Base-by-base conservation (phyloP, 805 yeast genomes). In the Saturnispora dispora region DNA sequence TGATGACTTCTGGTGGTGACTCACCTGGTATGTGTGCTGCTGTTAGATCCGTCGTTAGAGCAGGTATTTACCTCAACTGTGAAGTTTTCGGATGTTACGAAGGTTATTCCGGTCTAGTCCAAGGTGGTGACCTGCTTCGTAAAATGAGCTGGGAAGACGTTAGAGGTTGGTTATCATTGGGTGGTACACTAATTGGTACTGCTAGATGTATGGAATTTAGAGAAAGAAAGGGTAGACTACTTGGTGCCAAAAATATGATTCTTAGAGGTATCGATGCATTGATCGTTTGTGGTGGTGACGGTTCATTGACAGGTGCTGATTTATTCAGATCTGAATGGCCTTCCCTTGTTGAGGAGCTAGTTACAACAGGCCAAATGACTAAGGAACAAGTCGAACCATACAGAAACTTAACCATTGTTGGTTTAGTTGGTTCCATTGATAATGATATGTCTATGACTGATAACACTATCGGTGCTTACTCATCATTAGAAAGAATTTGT, bases 1-100 rank as follows among this genome's bases (percentile, higher is more conserved):
- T 93, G 47, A 89, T 93, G 91, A 93, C 98, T 5, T 88, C 96
- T 1, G 99, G 99, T 60, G 99, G 99, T 69, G 99, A 93, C 66
- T 86, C 98, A 49, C 99, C 95, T 30, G 99, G 99, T 62, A 93
- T 93, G 99, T 88, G 89, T 69, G 91, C 97, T 4, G 87, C 83
- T 27, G 99, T 93, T 7, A 77, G 99, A 56, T 96, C 98, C 0
- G 95, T 93, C 53, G 96, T 91, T 8, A 79, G 99, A 60, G 81
- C 96, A 2, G 96, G 96, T 55, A 88, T 93, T 57, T 79, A 74
- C 71, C 75, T 81, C 52, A 90, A 85, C 17, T 93, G 98, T 72
- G 95, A 89, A 56, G 91, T 89, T 30, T 93, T 76, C 62, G 97
- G 95, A 27, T 81, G 95, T 46, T 83, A 79, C 65, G 99, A 93